Conservation (phyloP, 2,329 filamentous ascomycete genomes). For the Byssoonygena ceratinophila region DNA sequence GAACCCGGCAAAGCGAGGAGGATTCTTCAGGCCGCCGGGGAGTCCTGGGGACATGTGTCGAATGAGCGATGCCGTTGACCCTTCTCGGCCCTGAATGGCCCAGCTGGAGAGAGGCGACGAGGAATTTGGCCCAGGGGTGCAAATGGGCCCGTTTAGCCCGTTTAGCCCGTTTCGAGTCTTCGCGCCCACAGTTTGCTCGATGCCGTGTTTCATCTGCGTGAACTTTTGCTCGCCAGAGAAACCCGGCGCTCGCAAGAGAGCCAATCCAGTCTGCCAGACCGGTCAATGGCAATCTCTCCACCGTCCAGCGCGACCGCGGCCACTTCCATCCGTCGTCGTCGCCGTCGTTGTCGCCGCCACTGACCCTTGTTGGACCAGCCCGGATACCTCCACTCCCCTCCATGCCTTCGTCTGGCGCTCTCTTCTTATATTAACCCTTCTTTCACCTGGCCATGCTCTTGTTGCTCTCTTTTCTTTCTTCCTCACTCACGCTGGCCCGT, state of each 20-base stretch:
- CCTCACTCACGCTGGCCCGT: conserved; percentile 12
- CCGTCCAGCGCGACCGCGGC: not conserved
- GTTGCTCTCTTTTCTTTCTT: conserved; percentile 7
- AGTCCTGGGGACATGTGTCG: not conserved
- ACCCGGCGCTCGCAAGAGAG: not conserved
- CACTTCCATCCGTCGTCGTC: not conserved
- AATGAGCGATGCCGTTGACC: not conserved
- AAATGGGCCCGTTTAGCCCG: not conserved
- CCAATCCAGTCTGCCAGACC: not conserved
- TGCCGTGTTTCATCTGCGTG: conserved; percentile 3
- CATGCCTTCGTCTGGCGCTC: not conserved
- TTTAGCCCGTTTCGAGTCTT: conserved; percentile 10
- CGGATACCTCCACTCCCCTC: not conserved
- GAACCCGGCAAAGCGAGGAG: not conserved
- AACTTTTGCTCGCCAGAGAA: not conserved
- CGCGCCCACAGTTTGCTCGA: not conserved
- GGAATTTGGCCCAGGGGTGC: not conserved
- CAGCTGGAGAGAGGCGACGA: not conserved
- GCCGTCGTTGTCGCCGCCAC: not conserved
- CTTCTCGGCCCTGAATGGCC: not conserved
- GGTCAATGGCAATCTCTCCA: not conserved
- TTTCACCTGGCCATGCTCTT: not conserved
- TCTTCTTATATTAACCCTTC: conserved; percentile 3
- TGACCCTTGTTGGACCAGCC: not conserved
- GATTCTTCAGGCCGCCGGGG: not conserved